Evolutionary conservation across 495 filamentous ascomycete species (phyloP), one percentile per base, ranked within the genome.

Genomic region (Collariella sp.): DNA sequence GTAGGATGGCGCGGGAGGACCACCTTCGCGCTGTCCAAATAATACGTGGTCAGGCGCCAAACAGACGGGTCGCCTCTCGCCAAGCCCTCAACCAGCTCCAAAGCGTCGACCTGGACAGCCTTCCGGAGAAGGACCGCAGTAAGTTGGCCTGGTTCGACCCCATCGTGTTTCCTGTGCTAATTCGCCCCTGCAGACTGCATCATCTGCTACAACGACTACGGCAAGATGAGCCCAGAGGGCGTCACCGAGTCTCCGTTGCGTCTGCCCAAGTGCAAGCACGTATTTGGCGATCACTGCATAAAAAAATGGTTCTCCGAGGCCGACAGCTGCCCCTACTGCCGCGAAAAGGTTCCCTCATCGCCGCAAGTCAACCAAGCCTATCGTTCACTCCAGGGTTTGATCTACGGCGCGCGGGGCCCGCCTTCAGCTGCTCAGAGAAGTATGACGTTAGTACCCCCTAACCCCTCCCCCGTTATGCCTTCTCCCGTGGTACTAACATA

Each of bases 291-390:
- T 45, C 71, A 75, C 45, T 82, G 79, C 63, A 79, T 82, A 59
- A 79, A 78, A 61, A 80, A 78, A 56, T 82, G 79, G 79, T 75
- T 81, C 46, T 67, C 79, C 41, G 79, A 82, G 47, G 75, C 76
- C 1, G 76, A 79, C 55, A 81, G 70, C 50, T 82, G 79, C 58
- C 79, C 79, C 0, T 79, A 79, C 56, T 82, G 79, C 50, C 70
- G 79, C 13, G 75, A 79, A 53, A 79, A 79, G 51, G 67, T 82
- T 11, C 77, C 70, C 13, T 79, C 79, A 15, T 76, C 80, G 46
- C 62, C 56, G 7, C 50, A 42, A 20, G n/a, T 56, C 4, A 52
- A 48, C 1, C 29, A 56, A 24, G 43, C 33, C 19, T 22, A 44
- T 19, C 59, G 57, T 35, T 51, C 57, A 11, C 36, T 63, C 10